Conservation (phyloP, 108 stramenopile species). For the Nannochloropsis gaditana region DNA sequence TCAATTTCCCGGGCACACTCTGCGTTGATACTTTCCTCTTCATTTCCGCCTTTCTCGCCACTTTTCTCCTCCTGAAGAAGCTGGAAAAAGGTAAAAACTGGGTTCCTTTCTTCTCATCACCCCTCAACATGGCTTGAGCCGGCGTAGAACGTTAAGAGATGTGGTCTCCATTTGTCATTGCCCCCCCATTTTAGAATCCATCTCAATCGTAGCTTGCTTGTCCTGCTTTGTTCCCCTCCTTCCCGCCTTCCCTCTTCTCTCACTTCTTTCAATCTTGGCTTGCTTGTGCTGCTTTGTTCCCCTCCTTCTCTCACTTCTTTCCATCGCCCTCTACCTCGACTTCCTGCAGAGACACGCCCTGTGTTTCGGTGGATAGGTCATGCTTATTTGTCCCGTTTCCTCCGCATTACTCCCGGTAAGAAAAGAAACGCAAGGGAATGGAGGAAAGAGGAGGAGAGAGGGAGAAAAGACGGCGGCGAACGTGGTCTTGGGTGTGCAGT, state of each 20-base stretch:
- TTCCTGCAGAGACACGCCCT: not conserved
- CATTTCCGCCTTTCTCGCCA: not conserved
- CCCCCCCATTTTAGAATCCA: not conserved
- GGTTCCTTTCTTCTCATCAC: not conserved
- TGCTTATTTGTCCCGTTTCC: not conserved
- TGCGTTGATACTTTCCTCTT: not conserved
- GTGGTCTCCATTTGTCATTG: not conserved
- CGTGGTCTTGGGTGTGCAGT: not conserved
- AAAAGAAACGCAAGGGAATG: not conserved
- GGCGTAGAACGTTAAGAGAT: no score
- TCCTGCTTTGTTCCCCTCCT: not conserved
- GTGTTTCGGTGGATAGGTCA: not conserved
- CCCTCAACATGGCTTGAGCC: not conserved
- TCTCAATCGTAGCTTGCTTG: not conserved
- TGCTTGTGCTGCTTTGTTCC: not conserved
- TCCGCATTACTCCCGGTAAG: not conserved
- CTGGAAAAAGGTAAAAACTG: not conserved
- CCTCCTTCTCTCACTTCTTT: not conserved
- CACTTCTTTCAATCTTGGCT: not conserved
- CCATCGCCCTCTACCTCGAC: not conserved
- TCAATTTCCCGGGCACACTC: not conserved
- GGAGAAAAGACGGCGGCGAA: not conserved
- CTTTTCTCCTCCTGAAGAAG: not conserved
- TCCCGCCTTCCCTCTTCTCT: not conserved
- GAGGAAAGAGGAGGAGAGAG: constrained; percentile 7